Base-by-base conservation (phyloP, 345 rosid species). In the Brassica cretica region DNA sequence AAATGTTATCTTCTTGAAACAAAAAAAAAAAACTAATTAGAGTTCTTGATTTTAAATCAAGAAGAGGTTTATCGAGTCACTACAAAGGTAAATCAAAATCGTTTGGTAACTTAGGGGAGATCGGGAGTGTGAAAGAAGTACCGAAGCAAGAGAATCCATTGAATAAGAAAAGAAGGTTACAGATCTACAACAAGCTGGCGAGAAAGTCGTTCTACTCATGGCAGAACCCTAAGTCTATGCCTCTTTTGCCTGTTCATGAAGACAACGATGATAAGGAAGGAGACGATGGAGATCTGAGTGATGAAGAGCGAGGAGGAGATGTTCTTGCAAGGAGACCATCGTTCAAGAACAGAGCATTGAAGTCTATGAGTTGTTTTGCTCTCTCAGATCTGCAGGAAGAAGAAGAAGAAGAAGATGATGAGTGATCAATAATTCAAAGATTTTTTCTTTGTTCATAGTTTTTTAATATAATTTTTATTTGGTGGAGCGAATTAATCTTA, bases 161-260 rank as follows among this genome's bases (percentile, higher is more conserved):
- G 59, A 53, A 53, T 1, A 53, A 7, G 24, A 53, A 16, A 16
- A 53, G 59, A 53, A 53, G 59, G 59, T 6, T 53, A 53, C 59
- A 53, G 59, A 53, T 53, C 59, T 53, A 18, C 9, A 53, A 53
- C 6, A 53, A 53, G 59, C 8, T 53, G 24, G 59, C 59, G 2
- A 53, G 58, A 53, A 53, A 15, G 59, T 53, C 59, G 8, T 53
- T 53, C 59, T 53, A 53, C 24, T 53, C 59, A 6, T 53, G 59
- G 59, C 59, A 53, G 6, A 53, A 53, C 59, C 59, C 59, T 53
- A 53, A 53, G 59, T 53, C 59, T 53, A 53, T 53, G 59, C 59
- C 59, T 53, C 59, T 53, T 15, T 53, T 53, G 24, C 59, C 59
- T 53, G 59, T 53, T 2, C 8, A 53, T 16, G 59, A 53, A 53